These are phyloP conservation scores for Ilex paraguariensis DNA, from an alignment of 305 asterid species.

Conservation along the genomic window DNA sequence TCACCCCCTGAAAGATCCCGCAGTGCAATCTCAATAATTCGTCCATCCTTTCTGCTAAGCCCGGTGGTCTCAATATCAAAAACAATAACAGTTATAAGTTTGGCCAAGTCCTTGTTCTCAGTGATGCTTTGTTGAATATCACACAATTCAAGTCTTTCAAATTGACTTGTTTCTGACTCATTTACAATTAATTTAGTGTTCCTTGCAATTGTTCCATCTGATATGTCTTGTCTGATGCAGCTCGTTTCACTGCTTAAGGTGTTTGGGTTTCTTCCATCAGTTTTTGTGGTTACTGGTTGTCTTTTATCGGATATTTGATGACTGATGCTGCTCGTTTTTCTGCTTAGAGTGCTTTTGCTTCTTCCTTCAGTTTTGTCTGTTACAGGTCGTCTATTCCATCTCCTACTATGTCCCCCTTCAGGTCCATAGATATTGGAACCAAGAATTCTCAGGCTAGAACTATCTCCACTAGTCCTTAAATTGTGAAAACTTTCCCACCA, in stretches of 20 bases:
- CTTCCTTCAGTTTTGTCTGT: conserved; percentile 39
- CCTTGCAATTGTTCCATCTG: conserved; percentile 2
- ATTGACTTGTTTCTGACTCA: conserved; percentile 17
- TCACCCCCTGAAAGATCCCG: conserved; percentile 93
- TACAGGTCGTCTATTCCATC: conserved; percentile 48
- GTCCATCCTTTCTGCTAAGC: conserved; percentile 41
- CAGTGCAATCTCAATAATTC: conserved; percentile 83
- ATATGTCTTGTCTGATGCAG: not conserved
- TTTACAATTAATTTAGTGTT: conserved; percentile 11
- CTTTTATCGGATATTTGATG: conserved; percentile 40
- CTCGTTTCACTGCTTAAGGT: conserved; percentile 19
- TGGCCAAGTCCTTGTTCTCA: conserved; percentile 50
- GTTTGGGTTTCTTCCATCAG: conserved; percentile 22
- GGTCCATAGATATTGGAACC: conserved; percentile 44
- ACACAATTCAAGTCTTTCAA: conserved; percentile 39
- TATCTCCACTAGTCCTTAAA: conserved; percentile 28
- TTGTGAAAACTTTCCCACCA: conserved; percentile 51
- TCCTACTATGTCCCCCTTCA: conserved; percentile 54
- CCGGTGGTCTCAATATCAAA: conserved; percentile 97
- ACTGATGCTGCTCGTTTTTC: conserved; percentile 25
- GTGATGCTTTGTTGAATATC: conserved; percentile 24
- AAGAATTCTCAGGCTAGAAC: conserved; percentile 40
- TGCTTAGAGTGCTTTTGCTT: conserved; percentile 27
- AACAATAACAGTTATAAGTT: conserved; percentile 51
- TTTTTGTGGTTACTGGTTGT: not conserved